phyloP scores from a whole-genome alignment of 345 rosid species.

The Eucalyptus shirleyi region DNA sequence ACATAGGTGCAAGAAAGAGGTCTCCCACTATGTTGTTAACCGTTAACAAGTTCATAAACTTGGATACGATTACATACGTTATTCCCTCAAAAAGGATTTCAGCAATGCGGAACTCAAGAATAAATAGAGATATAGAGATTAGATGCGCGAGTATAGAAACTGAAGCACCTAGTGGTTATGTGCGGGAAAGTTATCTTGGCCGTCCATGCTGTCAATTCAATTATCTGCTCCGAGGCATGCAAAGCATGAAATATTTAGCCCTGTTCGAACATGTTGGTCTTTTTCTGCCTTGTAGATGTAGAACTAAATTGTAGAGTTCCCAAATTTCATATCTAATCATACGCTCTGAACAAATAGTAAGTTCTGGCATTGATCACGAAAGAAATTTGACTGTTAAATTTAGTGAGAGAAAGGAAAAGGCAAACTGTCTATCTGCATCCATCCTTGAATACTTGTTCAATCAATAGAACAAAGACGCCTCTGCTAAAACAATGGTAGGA shows the following conservation, averaged over 20 bases:
- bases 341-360: neutral
- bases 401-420: neutral
- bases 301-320: neutral
- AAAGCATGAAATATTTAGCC: neutral
- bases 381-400: neutral
- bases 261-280: neutral
- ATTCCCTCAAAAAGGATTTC: neutral
- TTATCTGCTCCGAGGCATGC: neutral
- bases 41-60: neutral
- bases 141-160: neutral
- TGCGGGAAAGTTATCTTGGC: neutral
- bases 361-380: neutral
- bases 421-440: neutral
- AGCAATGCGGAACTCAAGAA: neutral
- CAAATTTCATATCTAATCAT: neutral
- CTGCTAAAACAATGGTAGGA: neutral
- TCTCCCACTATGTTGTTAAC: neutral
- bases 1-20: neutral
- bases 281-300: neutral
- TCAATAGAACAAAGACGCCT: neutral
- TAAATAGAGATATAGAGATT: neutral
- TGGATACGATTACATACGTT: neutral
- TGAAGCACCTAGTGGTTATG: neutral
- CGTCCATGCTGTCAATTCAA: neutral
- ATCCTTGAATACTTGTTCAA: neutral